phyloP scores from a whole-genome alignment of 2,329 filamentous ascomycete species.

The Rhynchosporium graminicola region DNA sequence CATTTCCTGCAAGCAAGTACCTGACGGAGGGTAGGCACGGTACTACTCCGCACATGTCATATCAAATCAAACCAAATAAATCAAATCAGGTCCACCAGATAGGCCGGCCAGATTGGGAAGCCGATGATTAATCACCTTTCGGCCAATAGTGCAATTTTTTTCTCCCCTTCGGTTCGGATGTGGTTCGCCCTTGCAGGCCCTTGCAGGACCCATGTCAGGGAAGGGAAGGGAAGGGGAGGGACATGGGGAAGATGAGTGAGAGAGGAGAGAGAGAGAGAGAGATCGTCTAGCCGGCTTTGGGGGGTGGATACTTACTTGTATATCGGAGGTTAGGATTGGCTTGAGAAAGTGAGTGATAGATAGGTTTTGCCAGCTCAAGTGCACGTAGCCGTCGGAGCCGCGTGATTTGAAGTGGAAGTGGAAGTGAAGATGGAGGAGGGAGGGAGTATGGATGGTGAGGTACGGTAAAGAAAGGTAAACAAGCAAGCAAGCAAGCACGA shows the following conservation, averaged over 20 bases:
- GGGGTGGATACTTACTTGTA: background rate
- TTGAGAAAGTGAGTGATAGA: too few species aligned
- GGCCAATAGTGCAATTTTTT: slow-evolving; percentile 4
- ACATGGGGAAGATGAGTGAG: too few species aligned
- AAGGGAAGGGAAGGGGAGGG: too few species aligned
- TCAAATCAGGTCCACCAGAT: slow-evolving; percentile 15
- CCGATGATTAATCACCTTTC: slow-evolving; percentile 7
- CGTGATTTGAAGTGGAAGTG: background rate
- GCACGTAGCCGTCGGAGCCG: slow-evolving; percentile 9
- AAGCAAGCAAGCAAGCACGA: background rate
- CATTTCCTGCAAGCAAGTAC: too few species aligned
- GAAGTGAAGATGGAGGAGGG: too few species aligned
- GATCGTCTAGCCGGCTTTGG: background rate
- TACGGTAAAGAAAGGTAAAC: background rate
- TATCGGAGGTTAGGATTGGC: too few species aligned
- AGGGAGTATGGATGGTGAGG: too few species aligned
- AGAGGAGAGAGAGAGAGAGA: background rate
- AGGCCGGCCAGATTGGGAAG: slow-evolving; percentile 12
- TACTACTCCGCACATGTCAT: background rate
- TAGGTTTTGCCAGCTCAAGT: background rate
- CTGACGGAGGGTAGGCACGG: too few species aligned
- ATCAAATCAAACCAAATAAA: background rate
- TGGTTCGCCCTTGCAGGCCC: too few species aligned
- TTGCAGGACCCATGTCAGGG: too few species aligned
- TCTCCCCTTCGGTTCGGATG: too few species aligned